These are phyloP conservation scores for Exophiala calicioides DNA, from an alignment of 2,329 filamentous ascomycete genomes.

Conservation along the genomic window DNA sequence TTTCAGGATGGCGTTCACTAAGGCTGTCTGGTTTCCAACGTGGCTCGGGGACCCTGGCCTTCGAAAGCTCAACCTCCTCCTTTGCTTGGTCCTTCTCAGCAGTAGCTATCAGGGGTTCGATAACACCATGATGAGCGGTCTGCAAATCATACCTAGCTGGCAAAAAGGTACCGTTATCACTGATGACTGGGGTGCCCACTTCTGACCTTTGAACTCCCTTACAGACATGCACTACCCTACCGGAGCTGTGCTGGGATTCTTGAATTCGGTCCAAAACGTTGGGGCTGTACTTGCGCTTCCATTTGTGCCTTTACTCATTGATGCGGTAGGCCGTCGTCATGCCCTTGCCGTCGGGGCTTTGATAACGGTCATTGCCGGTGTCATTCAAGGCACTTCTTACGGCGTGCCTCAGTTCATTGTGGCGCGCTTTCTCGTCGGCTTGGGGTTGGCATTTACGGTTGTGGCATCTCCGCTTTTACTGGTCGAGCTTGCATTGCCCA, in stretches of 20 bases:
- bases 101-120: slow-evolving; percentile 1
- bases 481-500: slow-evolving; percentile 4
- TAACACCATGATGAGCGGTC: slow-evolving; percentile 41
- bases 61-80: no score
- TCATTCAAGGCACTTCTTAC: slow-evolving; percentile 60
- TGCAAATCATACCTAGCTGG: slow-evolving; percentile 39
- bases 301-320: slow-evolving; percentile 25
- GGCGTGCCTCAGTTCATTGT: slow-evolving; percentile 58
- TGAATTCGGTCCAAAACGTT: slow-evolving; percentile 35
- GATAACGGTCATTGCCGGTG: slow-evolving; percentile 60
- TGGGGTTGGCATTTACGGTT: slow-evolving; percentile 60
- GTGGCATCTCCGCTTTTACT: slow-evolving; percentile 43
- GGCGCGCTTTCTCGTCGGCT: slow-evolving; percentile 59
- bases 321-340: slow-evolving; percentile 31
- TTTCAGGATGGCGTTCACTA: no score
- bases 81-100: no score
- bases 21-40: no score
- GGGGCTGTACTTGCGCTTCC: slow-evolving; percentile 29
- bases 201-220: no score
- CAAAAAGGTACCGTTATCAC: slow-evolving; percentile 35
- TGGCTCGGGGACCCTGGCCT: no score
- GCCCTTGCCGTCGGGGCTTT: slow-evolving; percentile 36
- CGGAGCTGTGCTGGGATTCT: not conserved
- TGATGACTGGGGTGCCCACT: no score
- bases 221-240: no score